Percentiles rank a stretch among this genome's conserved stretches.
Evolutionary conservation across 2,329 filamentous ascomycete genomes (phyloP).

Genomic region (Mariannaea elegans): DNA sequence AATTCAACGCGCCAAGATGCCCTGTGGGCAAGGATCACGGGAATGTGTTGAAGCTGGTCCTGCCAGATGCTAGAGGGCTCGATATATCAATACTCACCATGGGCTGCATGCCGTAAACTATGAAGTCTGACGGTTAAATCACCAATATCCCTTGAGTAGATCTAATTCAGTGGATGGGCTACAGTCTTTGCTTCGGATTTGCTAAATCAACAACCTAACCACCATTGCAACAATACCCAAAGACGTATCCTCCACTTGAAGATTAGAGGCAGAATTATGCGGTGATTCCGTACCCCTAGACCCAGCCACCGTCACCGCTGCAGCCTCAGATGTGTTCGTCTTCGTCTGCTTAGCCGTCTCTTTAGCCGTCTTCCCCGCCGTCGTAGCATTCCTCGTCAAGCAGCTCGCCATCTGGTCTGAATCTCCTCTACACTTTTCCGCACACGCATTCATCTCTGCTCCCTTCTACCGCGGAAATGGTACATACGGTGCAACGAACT

Average conservation of each 20-base stretch:
- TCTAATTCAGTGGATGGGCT: too few species aligned
- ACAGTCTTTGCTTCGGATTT: not conserved
- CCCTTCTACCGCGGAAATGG: too few species aligned
- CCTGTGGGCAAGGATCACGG: too few species aligned
- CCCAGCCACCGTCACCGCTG: too few species aligned
- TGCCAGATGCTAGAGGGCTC: too few species aligned
- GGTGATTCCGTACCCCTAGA: not conserved
- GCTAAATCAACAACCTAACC: not conserved
- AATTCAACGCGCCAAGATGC: too few species aligned
- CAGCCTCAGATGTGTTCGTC: not conserved
- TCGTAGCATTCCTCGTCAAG: constrained; percentile 2
- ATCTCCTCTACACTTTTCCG: not conserved
- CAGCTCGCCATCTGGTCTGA: constrained; percentile 4
- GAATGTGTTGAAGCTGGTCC: too few species aligned
- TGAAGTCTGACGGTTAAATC: too few species aligned
- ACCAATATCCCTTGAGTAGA: too few species aligned
- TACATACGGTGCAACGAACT: constrained; percentile 1
- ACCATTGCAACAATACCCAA: not conserved
- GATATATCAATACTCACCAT: too few species aligned
- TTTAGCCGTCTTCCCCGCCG: not conserved
- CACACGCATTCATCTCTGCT: constrained; percentile 8
- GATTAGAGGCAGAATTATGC: not conserved
- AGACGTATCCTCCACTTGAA: not conserved
- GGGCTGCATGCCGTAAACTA: too few species aligned
- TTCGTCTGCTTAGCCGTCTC: not conserved